A percentile compares a stretch with the other conserved stretches of the same genome.
Evolutionary conservation across 2,329 filamentous ascomycete genomes (phyloP).

Genomic region (Penicillium sp.): DNA sequence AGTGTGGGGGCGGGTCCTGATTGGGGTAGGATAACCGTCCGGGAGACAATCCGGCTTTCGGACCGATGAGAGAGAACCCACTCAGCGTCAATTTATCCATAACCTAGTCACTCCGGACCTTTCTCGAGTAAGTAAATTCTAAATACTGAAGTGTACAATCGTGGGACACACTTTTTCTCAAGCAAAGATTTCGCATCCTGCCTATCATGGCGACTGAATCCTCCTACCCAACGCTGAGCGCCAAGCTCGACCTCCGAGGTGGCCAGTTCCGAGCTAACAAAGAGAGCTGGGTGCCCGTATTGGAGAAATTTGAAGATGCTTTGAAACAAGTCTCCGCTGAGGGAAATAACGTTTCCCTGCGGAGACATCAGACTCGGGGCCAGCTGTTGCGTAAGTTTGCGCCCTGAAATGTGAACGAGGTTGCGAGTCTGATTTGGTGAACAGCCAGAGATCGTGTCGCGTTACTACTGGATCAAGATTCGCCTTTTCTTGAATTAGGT

Average conservation of each 20-base stretch:
- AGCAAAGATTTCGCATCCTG: neutral
- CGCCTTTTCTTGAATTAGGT: constrained; percentile 45
- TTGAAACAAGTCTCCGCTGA: constrained; percentile 33
- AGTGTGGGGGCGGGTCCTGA: neutral
- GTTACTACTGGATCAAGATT: constrained; percentile 41
- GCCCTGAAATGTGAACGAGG: neutral
- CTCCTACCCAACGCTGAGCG: constrained; percentile 16
- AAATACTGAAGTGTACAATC: neutral
- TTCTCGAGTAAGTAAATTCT: neutral
- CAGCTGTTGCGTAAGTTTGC: constrained; percentile 32
- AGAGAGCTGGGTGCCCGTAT: constrained; percentile 34
- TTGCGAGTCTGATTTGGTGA: neutral
- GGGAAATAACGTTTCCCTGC: constrained; percentile 32
- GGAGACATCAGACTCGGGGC: constrained; percentile 32
- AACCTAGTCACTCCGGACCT: neutral
- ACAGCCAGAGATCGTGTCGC: constrained; percentile 44
- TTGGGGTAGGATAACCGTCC: neutral
- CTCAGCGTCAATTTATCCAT: neutral
- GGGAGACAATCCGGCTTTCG: constrained; percentile 13
- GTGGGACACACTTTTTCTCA: neutral
- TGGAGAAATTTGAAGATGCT: constrained; percentile 32
- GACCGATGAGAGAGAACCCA: constrained; percentile 11
- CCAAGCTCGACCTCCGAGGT: constrained; percentile 25
- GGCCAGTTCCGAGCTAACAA: constrained; percentile 23
- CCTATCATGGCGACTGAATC: constrained; percentile 18